Base-by-base conservation (phyloP, 2,329 filamentous ascomycete species). In the Fusarium albosuccineum region DNA sequence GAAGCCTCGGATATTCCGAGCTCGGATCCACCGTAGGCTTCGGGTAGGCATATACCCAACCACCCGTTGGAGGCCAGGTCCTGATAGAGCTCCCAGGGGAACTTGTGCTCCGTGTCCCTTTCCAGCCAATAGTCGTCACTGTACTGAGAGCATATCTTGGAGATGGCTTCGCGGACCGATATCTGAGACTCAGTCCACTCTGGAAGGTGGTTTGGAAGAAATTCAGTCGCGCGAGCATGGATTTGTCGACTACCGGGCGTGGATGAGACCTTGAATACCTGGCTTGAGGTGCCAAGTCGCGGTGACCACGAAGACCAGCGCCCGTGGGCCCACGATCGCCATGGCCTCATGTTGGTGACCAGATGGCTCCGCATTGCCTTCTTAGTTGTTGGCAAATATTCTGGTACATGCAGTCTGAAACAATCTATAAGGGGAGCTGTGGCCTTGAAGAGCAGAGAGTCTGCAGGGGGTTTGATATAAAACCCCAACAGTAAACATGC, bases 131-230 rank as follows among this genome's bases (percentile, higher is more conserved):
- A 63, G 5, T 60, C 56, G 16, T 66, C 60, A 6, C 11, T 10
- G 10, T 62, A 66, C 9, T 60, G 16, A 6, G 36, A 17, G 33
- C 63, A 63, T 10, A 60, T 60, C 37, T 66, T 59, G 1, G 45
- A 9, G 14, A 66, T 51, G 26, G 60, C 63, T n/a, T 63, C 63
- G 9, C 62, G 58, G n/a, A 66, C 62, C 5, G 49, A 57, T 8
- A 17, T 26, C 41, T 64, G 61, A 17, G 61, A 64, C 27, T 64
- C 61, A 3, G 45, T 64, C 61, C 61, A 64, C 3, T 50, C 61
- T 8, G 61, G 61, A 4, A 60, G 13, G n/a, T 60, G 10, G 46
- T 9, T 64, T 3, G 61, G 61, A 2, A 64, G 41, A 33, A 37
- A 64, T 5, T 60, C 57, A 4, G 36, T 14, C 9, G 11, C 36